Base-by-base conservation (phyloP, 352 stramenopile species). In the Phytophthora hybrid region DNA sequence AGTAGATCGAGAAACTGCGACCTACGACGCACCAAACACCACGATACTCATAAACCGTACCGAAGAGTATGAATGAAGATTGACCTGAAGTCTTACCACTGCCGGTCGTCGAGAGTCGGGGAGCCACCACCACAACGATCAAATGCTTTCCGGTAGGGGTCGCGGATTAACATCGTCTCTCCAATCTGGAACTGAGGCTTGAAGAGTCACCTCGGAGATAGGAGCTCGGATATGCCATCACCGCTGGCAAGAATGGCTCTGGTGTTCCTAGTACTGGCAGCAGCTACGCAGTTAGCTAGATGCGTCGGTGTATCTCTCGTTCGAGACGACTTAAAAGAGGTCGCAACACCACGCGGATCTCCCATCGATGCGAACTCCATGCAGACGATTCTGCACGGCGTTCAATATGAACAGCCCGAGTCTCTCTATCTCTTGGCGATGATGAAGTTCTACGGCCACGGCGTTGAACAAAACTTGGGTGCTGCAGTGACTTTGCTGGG, bases 381-480 rank as follows among this genome's bases (percentile, higher is more conserved):
- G 57, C 69, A 80, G 39, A 71, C 62, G 18, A 80, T 88, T 39
- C 59, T 82, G 31, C 39, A 77, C 21, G 81, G 77, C 9, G 81
- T 73, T 26, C 77, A 80, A 41, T 68, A 79, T 3, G 74, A 76
- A 13, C 58, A 82, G 44, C 62, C 81, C 19, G 81, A 88, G 60
- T 77, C 82, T 10, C 63, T 87, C n/a, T 90, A 90, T 41, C 39
- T 90, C 54, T 60, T 81, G 19, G 83, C 80, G 10, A 78, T 90
- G 69, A 72, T 87, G 59, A 82, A 82, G 32, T 71, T 86, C 63
- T 90, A 90, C 69, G 81, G 82, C 51, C 79, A 85, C 59, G 81
- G 82, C 10, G 68, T 87, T 14, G 53, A 72, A 7, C 65, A 65
- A 21, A 77, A 87, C 52, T 34, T 73, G 21, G 39, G n/a, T 9